A percentile compares a stretch with the other conserved stretches of the same genome.
These are phyloP conservation scores for Ceratonia siliqua DNA, from an alignment of 306 rosid species.

Conservation along the genomic window DNA sequence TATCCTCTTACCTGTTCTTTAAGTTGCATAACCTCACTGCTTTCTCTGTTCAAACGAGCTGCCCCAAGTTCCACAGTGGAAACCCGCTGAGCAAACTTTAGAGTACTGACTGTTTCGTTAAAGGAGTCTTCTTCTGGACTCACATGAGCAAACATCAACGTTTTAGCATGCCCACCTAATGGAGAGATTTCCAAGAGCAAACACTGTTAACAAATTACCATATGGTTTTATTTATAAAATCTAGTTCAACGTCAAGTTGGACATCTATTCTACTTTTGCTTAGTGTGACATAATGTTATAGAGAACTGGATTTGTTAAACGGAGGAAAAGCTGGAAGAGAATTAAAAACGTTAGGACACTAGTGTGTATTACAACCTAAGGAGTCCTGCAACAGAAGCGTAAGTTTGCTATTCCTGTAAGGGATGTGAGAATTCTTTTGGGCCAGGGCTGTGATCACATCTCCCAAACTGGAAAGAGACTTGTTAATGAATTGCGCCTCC, in stretches of 20 bases:
- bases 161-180: conserved; percentile 93
- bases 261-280: neutral
- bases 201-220: conserved; percentile 4
- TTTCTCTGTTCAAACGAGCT: conserved; percentile 77
- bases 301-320: neutral
- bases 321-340: neutral
- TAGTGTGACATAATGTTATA: neutral
- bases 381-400: conserved; percentile 94
- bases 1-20: conserved; percentile 66
- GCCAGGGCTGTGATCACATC: conserved; percentile 95
- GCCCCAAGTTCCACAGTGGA: conserved; percentile 89
- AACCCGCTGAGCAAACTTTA: conserved; percentile 91
- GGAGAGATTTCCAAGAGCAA: conserved; percentile 32
- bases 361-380: conserved; percentile 54
- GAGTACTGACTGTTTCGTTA: conserved; percentile 79
- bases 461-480: conserved; percentile 95
- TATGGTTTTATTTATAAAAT: neutral
- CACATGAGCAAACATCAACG: conserved; percentile 94
- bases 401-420: conserved; percentile 95
- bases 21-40: conserved; percentile 77
- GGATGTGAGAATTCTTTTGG: conserved; percentile 93
- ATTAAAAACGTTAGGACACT: conserved; percentile 1
- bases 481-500: conserved; percentile 89
- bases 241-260: neutral
- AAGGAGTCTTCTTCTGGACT: conserved; percentile 92